Conservation (phyloP, 1,284 basidiomycete species). For the Vanrija humicola region DNA sequence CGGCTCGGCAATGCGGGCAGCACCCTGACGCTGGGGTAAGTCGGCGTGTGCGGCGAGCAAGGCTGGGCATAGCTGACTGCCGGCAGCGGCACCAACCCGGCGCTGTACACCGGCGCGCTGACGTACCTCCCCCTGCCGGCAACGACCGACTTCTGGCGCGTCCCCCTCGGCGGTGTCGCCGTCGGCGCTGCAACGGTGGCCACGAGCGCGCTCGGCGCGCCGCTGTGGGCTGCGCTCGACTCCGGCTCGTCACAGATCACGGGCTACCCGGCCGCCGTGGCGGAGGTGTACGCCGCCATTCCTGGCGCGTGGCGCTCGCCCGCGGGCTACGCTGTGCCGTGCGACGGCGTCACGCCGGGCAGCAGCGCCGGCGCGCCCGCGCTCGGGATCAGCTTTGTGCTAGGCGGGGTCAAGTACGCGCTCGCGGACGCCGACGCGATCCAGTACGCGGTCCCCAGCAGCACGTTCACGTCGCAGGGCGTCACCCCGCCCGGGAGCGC, state of each 20-base stretch:
- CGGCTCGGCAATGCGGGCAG: constrained; percentile 28
- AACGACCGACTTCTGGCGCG: constrained; percentile 54
- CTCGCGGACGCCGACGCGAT: too few species aligned
- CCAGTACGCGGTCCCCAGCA: too few species aligned
- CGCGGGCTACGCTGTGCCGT: too few species aligned
- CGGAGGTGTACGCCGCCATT: constrained; percentile 18
- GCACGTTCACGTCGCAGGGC: too few species aligned
- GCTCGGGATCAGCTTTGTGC: too few species aligned
- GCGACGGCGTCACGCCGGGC: too few species aligned
- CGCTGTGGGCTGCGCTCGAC: background rate
- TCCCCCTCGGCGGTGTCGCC: constrained; percentile 27
- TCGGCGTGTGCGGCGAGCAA: too few species aligned
- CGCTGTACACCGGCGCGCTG: background rate
- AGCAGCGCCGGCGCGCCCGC: too few species aligned
- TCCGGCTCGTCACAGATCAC: constrained; percentile 26
- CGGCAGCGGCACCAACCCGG: background rate
- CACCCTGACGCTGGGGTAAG: background rate
- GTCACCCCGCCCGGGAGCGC: too few species aligned
- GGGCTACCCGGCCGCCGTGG: constrained; percentile 10
- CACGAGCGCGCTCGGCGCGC: background rate
- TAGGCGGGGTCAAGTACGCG: too few species aligned
- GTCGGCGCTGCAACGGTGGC: too few species aligned
- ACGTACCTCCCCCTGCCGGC: background rate
- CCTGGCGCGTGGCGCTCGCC: constrained; percentile 1
- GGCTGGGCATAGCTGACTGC: too few species aligned